Evolutionary conservation across 1,284 basidiomycete genomes (phyloP), one percentile per base, ranked within the genome.

Genomic region (Leccinum subrobustum): DNA sequence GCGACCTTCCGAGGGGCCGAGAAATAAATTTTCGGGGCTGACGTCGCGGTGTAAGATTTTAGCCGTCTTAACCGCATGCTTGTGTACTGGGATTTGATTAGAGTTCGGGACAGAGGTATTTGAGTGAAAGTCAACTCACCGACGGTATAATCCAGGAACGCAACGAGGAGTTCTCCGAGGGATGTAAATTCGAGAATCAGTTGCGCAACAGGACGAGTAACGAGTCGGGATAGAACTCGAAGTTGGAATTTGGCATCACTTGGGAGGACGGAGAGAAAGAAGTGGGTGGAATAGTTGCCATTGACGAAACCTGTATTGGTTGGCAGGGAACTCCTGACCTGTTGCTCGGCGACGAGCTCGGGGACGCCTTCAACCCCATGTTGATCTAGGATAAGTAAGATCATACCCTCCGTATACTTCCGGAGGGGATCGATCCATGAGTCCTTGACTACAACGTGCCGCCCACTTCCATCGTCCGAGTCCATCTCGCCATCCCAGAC

Each of bases 351-450:
- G 16, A 63, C 12, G 1, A 64, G 25, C 9, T 6, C 16, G 3
- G 55, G 63, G 1, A 64, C 23, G 4, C 63, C 61, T 58, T 60
- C 12, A 14, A 64, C 58, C 0, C 27, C n/a, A 20, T 47, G 42
- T 20, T 47, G 42, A n/a, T 47, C 18, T 47, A 47, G 42, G 42
- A 18, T 20, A n/a, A 4, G n/a, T 47, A 47, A 47, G 20, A 47
- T 47, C 42, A 47, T 47, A 47, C 42, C 42, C 20, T 47, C 42
- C 8, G 3, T 47, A 20, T 47, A 47, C 42, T 47, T 47, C n/a
- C 8, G 18, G 20, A 47, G 42, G 42, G 42, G 20, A 12, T 47
- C 18, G n/a, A 47, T 47, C 42, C 18, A 47, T 5, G 42, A 47
- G 20, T 47, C 42, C 20, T 47, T 47, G 42, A 47, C 18, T 20